Percentiles rank a stretch among this genome's conserved stretches.
phyloP scores from a whole-genome alignment of 2,329 filamentous ascomycete genomes.

The Alternaria ethzedia region DNA sequence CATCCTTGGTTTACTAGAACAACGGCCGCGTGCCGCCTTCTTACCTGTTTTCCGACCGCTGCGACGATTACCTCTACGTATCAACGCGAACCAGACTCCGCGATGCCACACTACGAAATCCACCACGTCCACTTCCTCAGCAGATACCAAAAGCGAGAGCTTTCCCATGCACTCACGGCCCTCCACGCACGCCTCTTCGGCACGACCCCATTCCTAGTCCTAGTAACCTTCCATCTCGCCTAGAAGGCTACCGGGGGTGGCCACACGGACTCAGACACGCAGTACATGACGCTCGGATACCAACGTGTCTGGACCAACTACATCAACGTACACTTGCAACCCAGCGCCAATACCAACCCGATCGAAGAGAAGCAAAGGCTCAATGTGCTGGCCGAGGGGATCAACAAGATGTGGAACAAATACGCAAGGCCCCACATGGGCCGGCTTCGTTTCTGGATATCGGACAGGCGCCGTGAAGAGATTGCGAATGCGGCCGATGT shows the following conservation, averaged over 20 bases:
- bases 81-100: neutral
- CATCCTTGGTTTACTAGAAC: neutral
- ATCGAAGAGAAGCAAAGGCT: slow-evolving; percentile 13
- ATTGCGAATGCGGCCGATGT: neutral
- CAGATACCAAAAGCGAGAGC: neutral
- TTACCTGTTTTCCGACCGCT: neutral
- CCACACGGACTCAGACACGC: neutral
- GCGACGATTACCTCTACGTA: neutral
- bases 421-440: neutral
- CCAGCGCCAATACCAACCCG: slow-evolving; percentile 12
- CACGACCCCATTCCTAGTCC: neutral
- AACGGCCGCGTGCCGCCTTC: neutral
- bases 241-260: neutral
- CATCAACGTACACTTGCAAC: slow-evolving; percentile 30
- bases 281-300: neutral
- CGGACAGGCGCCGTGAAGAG: neutral
- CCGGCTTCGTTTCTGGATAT: neutral
- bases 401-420: slow-evolving; percentile 29
- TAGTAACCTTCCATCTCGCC: neutral
- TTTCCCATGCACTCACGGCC: neutral
- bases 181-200: neutral
- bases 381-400: slow-evolving; percentile 10
- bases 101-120: neutral
- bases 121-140: neutral
- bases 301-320: slow-evolving; percentile 22